phyloP scores from a whole-genome alignment of 805 yeast species.

The Saccharomycopsis javanensis region DNA sequence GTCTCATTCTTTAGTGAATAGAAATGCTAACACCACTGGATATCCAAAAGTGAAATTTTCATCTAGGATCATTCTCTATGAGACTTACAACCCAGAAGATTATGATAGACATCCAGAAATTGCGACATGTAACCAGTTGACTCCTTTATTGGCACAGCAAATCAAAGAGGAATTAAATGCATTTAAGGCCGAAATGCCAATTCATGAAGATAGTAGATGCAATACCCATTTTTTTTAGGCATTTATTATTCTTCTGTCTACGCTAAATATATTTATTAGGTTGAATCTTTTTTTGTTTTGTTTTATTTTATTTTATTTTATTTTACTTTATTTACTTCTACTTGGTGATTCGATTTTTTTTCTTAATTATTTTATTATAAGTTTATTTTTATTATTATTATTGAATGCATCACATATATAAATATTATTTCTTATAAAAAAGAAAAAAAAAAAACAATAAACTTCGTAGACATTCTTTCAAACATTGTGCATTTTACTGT shows the following conservation, averaged over 20 bases:
- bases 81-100: conserved; percentile 72
- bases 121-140: conserved; percentile 85
- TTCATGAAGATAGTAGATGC: conserved; percentile 70
- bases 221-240: conserved; percentile 72
- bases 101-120: conserved; percentile 90
- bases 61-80: conserved; percentile 72
- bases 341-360: background rate
- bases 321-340: background rate
- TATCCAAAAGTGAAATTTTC: conserved; percentile 51
- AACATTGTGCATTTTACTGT: background rate
- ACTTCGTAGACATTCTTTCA: background rate
- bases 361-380: background rate
- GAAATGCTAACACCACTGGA: background rate
- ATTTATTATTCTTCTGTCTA: background rate
- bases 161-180: conserved; percentile 79
- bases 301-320: background rate
- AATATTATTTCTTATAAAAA: background rate
- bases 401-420: background rate
- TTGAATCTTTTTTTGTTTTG: too few relatives aligned
- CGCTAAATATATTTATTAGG: background rate
- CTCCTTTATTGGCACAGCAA: conserved; percentile 77
- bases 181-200: conserved; percentile 69
- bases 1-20: background rate
- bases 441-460: background rate
- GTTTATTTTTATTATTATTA: background rate